Conservation (phyloP, 176 grass and related monocot genomes). For the Guadua angustifolia region DNA sequence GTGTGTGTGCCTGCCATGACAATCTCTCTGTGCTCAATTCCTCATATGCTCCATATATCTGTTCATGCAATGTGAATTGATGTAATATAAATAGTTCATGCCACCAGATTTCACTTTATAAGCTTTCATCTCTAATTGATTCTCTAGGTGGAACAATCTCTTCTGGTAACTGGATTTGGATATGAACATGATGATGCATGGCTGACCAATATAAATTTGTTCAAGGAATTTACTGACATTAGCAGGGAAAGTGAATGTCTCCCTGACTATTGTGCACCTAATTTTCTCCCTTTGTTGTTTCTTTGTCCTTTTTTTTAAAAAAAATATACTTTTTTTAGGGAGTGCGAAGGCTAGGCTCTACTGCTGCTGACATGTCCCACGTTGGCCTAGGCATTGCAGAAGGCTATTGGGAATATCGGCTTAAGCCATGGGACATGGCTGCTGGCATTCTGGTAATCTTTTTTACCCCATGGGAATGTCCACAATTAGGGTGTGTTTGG, state of each 20-base stretch:
- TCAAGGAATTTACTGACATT: conserved; percentile 97
- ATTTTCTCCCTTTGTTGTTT: not conserved
- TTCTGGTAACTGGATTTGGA: conserved; percentile 97
- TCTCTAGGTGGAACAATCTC: conserved; percentile 90
- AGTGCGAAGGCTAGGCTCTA: conserved; percentile 90
- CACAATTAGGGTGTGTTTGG: too few species aligned
- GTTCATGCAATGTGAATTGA: not conserved
- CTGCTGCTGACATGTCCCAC: conserved; percentile 93
- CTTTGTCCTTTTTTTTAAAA: conserved; percentile 8
- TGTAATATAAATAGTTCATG: conserved; percentile 6
- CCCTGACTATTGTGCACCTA: not conserved
- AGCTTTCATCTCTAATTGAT: conserved; percentile 41
- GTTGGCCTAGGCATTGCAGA: conserved; percentile 93
- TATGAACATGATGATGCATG: conserved; percentile 99
- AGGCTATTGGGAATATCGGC: conserved; percentile 91
- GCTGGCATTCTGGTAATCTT: conserved; percentile 83
- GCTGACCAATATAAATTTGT: conserved; percentile 88
- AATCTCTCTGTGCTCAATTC: not conserved
- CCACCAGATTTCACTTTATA: conserved; percentile 7
- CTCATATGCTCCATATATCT: conserved; percentile 6
- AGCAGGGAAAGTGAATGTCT: conserved; percentile 66
- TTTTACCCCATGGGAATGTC: not conserved
- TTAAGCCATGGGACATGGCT: conserved; percentile 99
- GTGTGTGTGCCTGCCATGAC: conserved; percentile 7
- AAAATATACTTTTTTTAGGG: conserved; percentile 56